Evolutionary conservation across 306 rosid species (phyloP).

Genomic region (Ceratonia siliqua): DNA sequence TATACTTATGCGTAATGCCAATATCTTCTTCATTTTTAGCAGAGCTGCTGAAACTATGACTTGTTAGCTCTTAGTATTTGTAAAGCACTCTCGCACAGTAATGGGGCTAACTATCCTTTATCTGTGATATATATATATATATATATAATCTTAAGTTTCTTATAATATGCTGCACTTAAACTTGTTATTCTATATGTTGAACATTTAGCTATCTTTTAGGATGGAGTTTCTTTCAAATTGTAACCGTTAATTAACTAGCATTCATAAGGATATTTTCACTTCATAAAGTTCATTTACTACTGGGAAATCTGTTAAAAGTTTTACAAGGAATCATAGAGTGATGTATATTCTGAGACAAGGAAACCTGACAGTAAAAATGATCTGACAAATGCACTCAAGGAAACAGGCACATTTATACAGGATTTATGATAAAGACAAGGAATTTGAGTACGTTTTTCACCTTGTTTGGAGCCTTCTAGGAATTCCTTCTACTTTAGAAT

Average conservation of each 20-base stretch:
- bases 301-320: not conserved
- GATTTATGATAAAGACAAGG: not conserved
- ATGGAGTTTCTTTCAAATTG: constrained; percentile 16
- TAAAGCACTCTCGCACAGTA: not conserved
- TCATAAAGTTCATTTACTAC: constrained; percentile 24
- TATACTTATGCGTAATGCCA: constrained; percentile 31
- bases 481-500: not conserved
- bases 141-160: constrained; percentile 33
- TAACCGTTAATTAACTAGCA: not conserved
- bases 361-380: not conserved
- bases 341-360: not conserved
- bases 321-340: not conserved
- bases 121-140: constrained; percentile 27
- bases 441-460: not conserved
- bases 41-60: constrained; percentile 4
- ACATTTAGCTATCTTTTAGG: not conserved
- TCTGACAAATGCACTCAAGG: not conserved
- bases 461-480: not conserved
- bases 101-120: not conserved
- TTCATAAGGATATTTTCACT: not conserved
- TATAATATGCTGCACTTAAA: constrained; percentile 4
- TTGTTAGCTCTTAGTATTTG: not conserved
- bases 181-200: not conserved
- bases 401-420: not conserved
- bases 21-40: constrained; percentile 30